Percentiles rank a stretch among this genome's conserved stretches.
These are phyloP conservation scores for Leccinum insigne DNA, from an alignment of 1,284 basidiomycete species.

Conservation along the genomic window DNA sequence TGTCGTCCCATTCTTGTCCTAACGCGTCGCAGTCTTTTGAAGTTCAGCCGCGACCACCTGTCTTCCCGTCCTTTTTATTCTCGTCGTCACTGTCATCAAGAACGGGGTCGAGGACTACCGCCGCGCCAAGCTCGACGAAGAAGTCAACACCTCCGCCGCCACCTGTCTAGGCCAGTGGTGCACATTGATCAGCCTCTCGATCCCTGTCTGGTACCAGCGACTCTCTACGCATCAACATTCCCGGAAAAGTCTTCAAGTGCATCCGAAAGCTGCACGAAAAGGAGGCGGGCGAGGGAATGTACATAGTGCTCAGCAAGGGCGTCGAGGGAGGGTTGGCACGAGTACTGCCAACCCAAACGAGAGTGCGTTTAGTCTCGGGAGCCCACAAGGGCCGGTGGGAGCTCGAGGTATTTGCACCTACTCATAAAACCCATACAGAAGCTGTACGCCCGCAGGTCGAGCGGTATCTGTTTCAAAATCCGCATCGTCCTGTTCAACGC, in stretches of 20 bases:
- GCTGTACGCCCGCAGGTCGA: neutral
- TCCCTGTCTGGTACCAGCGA: conserved; percentile 68
- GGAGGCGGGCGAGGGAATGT: conserved; percentile 43
- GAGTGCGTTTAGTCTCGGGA: conserved; percentile 43
- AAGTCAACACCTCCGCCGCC: conserved; percentile 88
- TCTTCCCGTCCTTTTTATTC: conserved; percentile 87
- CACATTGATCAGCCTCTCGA: conserved; percentile 86
- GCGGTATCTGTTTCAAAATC: neutral
- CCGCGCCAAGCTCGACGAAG: conserved; percentile 82
- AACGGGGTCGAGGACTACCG: conserved; percentile 96
- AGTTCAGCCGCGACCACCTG: conserved; percentile 81
- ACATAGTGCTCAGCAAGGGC: conserved; percentile 61
- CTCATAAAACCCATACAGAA: conserved; percentile 30
- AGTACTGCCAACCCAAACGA: conserved; percentile 41
- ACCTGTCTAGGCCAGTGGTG: conserved; percentile 87
- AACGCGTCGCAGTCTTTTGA: conserved; percentile 64
- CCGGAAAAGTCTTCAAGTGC: conserved; percentile 80
- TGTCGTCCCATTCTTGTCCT: conserved; percentile 4
- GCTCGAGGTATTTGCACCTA: conserved; percentile 43
- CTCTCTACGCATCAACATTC: conserved; percentile 62
- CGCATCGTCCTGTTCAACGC: neutral
- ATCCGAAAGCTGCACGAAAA: too few species aligned
- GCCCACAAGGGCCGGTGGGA: conserved; percentile 36
- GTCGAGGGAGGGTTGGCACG: conserved; percentile 41
- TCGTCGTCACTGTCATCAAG: conserved; percentile 91